phyloP scores from a whole-genome alignment of 305 asterid species.

The Fraxinus xanthoxyloides region DNA sequence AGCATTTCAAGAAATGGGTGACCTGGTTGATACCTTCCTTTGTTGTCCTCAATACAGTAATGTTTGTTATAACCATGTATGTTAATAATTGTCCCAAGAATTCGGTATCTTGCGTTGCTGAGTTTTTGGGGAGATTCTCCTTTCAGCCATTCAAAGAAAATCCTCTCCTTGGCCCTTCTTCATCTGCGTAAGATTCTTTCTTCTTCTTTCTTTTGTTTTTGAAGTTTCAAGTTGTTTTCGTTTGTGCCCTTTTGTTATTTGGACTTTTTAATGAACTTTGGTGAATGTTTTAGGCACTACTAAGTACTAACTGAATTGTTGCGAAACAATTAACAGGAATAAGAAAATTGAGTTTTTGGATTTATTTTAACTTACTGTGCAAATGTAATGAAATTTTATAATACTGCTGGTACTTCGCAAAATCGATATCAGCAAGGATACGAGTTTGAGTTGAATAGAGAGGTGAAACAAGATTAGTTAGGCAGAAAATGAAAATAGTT shows the following conservation, averaged over 20 bases:
- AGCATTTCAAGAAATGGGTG: slow-evolving; percentile 19
- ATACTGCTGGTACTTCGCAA: background rate
- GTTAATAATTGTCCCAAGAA: slow-evolving; percentile 64
- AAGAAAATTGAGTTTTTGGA: background rate
- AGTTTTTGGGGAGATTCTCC: slow-evolving; percentile 63
- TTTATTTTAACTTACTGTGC: background rate
- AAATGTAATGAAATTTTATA: background rate
- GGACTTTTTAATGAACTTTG: background rate
- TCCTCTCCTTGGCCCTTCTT: slow-evolving; percentile 78
- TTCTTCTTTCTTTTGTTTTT: slow-evolving; percentile 1
- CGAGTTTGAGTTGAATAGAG: background rate
- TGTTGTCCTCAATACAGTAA: slow-evolving; percentile 58
- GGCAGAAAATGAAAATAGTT: background rate
- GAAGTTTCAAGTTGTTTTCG: background rate
- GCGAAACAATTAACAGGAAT: background rate
- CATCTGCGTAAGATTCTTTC: slow-evolving; percentile 43
- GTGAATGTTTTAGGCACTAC: background rate
- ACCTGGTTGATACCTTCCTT: slow-evolving; percentile 63
- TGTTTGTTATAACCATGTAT: slow-evolving; percentile 61
- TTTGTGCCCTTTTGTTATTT: background rate
- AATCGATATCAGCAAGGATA: background rate
- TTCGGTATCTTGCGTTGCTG: slow-evolving; percentile 50
- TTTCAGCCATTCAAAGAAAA: slow-evolving; percentile 66
- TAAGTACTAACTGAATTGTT: background rate
- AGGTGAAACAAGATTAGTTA: background rate